phyloP scores from a whole-genome alignment of 2,329 filamentous ascomycete genomes.

The Talaromyces sp. region DNA sequence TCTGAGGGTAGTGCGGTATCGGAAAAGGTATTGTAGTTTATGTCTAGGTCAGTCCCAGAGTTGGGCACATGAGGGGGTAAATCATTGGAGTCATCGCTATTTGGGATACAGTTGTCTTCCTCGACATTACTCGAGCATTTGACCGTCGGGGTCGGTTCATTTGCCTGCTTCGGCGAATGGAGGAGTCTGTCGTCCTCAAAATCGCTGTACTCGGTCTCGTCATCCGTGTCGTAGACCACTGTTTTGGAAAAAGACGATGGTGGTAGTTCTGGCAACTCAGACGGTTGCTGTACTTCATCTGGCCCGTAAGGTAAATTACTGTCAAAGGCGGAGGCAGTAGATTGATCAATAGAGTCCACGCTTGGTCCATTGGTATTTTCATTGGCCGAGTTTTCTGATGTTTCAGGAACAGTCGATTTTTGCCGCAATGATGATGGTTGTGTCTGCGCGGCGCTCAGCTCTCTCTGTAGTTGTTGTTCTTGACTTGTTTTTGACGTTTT shows the following conservation, averaged over 20 bases:
- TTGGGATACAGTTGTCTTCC: not conserved
- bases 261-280: not conserved
- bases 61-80: constrained; percentile 24
- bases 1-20: constrained; percentile 30
- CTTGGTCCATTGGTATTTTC: not conserved
- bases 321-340: not conserved
- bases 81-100: constrained; percentile 26
- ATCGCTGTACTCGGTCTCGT: constrained; percentile 32
- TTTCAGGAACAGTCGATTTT: not conserved
- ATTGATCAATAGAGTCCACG: not conserved
- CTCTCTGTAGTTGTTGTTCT: not conserved
- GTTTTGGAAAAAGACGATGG: constrained; percentile 18
- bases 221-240: constrained; percentile 41
- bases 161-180: not conserved
- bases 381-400: not conserved
- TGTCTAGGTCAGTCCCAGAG: constrained; percentile 20
- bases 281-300: not conserved
- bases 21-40: constrained; percentile 17
- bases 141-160: not conserved
- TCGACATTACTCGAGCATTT: constrained; percentile 8
- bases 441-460: not conserved
- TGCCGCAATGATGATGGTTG: not conserved
- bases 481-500: not conserved
- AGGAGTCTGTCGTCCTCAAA: constrained; percentile 20
- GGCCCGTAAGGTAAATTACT: not conserved